Evolutionary conservation across 176 grass and related monocot species (phyloP).

Genomic region (Aechmea fasciata): DNA sequence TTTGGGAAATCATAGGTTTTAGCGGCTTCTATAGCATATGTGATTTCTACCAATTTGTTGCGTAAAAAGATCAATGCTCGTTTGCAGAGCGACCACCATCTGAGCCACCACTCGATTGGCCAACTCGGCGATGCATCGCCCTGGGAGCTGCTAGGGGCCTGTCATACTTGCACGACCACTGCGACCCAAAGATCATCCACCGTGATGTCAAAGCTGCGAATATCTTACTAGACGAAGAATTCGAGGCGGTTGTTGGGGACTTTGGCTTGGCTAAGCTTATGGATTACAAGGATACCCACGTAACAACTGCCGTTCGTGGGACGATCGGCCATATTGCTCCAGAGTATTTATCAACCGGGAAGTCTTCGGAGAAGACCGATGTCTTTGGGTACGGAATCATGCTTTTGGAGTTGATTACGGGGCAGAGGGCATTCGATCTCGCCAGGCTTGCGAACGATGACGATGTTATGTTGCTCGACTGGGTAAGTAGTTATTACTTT

Average conservation of each 20-base stretch:
- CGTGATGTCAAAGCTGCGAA: constrained; percentile 71
- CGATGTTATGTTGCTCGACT: constrained; percentile 72
- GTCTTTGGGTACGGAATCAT: constrained; percentile 73
- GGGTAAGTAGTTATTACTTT: constrained; percentile 31
- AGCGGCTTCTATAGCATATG: too few species aligned
- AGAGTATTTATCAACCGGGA: constrained; percentile 60
- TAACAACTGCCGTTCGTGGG: constrained; percentile 54
- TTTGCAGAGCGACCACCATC: constrained; percentile 38
- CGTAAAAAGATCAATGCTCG: neutral
- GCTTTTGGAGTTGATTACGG: constrained; percentile 79
- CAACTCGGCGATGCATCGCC: constrained; percentile 45
- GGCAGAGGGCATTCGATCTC: constrained; percentile 59
- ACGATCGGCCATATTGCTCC: constrained; percentile 70
- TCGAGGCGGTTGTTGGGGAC: constrained; percentile 65
- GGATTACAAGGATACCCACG: constrained; percentile 81
- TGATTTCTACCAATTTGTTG: neutral
- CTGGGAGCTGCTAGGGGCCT: constrained; percentile 64
- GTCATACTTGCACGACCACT: constrained; percentile 70
- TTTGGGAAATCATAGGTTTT: too few species aligned
- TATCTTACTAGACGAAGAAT: constrained; percentile 63
- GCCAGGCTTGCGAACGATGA: constrained; percentile 62
- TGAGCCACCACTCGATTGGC: constrained; percentile 46
- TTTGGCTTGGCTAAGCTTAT: constrained; percentile 68
- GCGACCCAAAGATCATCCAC: constrained; percentile 87
- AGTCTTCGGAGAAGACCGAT: constrained; percentile 66